Evolutionary conservation across 2,329 filamentous ascomycete species (phyloP).

Genomic region (Colletotrichum truncatum): DNA sequence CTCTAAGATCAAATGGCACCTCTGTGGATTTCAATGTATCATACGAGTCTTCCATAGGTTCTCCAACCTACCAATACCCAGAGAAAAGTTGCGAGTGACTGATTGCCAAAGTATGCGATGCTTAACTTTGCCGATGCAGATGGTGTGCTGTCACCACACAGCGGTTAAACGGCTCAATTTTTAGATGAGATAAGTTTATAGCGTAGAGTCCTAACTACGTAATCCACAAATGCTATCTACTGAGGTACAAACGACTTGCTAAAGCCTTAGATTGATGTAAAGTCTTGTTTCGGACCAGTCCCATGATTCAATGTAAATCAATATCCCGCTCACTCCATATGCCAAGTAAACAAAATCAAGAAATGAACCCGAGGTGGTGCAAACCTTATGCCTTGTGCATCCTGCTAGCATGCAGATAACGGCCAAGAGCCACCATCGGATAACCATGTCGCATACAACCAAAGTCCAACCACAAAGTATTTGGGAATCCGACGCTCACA

Average conservation of each 20-base stretch:
- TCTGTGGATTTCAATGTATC: too few species aligned
- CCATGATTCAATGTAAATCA: too few species aligned
- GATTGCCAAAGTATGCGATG: not conserved
- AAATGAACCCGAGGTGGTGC: not conserved
- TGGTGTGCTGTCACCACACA: not conserved
- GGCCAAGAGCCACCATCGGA: conserved; percentile 9
- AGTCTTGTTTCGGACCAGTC: too few species aligned
- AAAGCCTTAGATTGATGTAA: too few species aligned
- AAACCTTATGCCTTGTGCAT: not conserved
- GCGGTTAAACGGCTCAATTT: not conserved
- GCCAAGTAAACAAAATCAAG: not conserved
- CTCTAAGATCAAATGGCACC: not conserved
- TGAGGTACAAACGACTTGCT: too few species aligned
- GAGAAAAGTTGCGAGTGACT: not conserved
- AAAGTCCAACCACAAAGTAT: conserved; percentile 13
- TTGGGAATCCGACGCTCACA: conserved; percentile 6
- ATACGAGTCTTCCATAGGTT: too few species aligned
- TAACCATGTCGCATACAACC: conserved; percentile 5
- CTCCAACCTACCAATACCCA: too few species aligned
- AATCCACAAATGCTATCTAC: too few species aligned
- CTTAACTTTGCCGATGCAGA: too few species aligned
- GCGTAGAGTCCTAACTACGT: too few species aligned
- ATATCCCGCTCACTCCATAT: not conserved
- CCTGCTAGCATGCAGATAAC: conserved; percentile 11
- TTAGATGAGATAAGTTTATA: too few species aligned